Percentiles rank a stretch among this genome's conserved stretches.
These are phyloP conservation scores for Durotheca rogersii DNA, from an alignment of 495 filamentous ascomycete species.

Conservation along the genomic window DNA sequence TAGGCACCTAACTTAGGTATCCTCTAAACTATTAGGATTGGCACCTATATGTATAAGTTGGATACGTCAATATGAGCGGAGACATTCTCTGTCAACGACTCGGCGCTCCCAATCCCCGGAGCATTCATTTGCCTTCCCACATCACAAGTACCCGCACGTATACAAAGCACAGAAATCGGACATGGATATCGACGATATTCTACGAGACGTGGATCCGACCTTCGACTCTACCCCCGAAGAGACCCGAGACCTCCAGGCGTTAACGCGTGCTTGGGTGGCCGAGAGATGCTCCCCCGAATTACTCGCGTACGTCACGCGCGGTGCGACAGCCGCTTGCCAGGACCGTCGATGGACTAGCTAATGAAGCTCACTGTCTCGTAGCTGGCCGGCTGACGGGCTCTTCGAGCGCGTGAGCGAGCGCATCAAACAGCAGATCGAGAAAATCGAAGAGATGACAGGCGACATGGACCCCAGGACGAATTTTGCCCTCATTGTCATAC, in stretches of 20 bases:
- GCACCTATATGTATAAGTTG: too few relatives aligned
- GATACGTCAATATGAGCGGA: too few relatives aligned
- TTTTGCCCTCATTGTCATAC: conserved; percentile 89
- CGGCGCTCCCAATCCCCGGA: too few relatives aligned
- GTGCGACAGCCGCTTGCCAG: not conserved
- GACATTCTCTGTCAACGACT: too few relatives aligned
- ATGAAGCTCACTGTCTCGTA: conserved; percentile 24
- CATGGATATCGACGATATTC: conserved; percentile 91
- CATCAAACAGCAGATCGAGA: conserved; percentile 67
- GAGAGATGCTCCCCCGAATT: conserved; percentile 88
- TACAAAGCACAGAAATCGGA: not conserved
- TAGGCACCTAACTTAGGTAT: too few relatives aligned
- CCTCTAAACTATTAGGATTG: too few relatives aligned
- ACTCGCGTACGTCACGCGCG: conserved; percentile 43
- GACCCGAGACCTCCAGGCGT: conserved; percentile 77
- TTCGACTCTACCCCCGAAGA: conserved; percentile 56
- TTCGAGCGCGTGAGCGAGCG: conserved; percentile 75
- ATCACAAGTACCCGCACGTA: too few relatives aligned
- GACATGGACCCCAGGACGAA: conserved; percentile 84
- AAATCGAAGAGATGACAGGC: conserved; percentile 73
- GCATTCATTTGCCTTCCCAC: too few relatives aligned
- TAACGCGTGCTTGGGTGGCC: conserved; percentile 90
- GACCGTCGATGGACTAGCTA: conserved; percentile 9
- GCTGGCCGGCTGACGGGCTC: conserved; percentile 52
- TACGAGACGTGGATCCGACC: conserved; percentile 71